Evolutionary conservation across 768 basidiomycete species (phyloP).

Genomic region (Goffeauzyma gilvescens): DNA sequence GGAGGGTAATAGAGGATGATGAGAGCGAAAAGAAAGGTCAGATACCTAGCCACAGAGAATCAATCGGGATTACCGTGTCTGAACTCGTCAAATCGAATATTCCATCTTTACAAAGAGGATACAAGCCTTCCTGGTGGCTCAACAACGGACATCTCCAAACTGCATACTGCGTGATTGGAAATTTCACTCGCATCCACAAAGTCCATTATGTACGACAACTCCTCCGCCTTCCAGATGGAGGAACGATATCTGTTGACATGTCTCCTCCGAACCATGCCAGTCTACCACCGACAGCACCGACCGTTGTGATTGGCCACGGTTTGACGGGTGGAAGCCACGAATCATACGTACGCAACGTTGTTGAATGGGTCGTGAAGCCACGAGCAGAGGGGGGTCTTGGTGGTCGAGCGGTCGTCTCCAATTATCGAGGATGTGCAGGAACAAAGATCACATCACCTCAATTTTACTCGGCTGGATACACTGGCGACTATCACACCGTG

Average conservation of each 20-base stretch:
- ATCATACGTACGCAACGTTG: constrained; percentile 65
- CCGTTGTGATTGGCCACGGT: constrained; percentile 27
- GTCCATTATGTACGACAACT: constrained; percentile 31
- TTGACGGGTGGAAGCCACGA: constrained; percentile 42
- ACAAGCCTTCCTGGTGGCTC: constrained; percentile 31
- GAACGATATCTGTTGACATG: constrained; percentile 32
- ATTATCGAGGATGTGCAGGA: constrained; percentile 41
- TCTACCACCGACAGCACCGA: constrained; percentile 18
- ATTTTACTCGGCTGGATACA: constrained; percentile 55
- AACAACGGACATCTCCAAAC: constrained; percentile 35
- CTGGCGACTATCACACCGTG: constrained; percentile 69
- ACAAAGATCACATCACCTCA: constrained; percentile 63
- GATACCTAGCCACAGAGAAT: too few relatives aligned
- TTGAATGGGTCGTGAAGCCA: constrained; percentile 52
- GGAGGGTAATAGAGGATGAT: too few relatives aligned
- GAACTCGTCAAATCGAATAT: too few relatives aligned
- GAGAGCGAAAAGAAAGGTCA: too few relatives aligned
- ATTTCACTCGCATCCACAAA: constrained; percentile 33
- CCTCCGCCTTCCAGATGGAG: constrained; percentile 35
- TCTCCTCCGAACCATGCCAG: constrained; percentile 16
- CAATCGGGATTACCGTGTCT: too few relatives aligned
- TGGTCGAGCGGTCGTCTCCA: constrained; percentile 40
- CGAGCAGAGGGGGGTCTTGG: constrained; percentile 67
- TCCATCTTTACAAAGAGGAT: too few relatives aligned
- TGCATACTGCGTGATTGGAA: constrained; percentile 31